phyloP scores from a whole-genome alignment of 2,329 filamentous ascomycete genomes.

The Alternaria gansuensis region DNA sequence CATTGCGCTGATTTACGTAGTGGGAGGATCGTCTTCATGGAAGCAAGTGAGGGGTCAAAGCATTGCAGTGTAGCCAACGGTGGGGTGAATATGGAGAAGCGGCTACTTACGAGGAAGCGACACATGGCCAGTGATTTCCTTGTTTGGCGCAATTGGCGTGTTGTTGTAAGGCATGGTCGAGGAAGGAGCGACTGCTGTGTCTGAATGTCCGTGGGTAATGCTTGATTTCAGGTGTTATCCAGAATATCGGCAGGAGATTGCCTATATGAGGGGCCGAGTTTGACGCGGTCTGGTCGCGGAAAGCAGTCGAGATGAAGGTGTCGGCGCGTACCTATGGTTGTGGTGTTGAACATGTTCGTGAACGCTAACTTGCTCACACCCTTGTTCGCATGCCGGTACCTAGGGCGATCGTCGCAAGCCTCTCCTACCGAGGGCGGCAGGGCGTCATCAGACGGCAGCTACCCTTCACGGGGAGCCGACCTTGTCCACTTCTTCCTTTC shows the following conservation, averaged over 20 bases:
- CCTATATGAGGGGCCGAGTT: background rate
- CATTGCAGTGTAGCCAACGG: background rate
- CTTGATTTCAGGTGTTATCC: background rate
- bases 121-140: constrained; percentile 84
- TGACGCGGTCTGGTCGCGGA: constrained; percentile 22
- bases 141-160: constrained; percentile 77
- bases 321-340: constrained; percentile 19
- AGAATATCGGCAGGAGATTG: background rate
- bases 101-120: constrained; percentile 78
- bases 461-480: background rate
- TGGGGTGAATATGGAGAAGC: background rate
- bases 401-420: constrained; percentile 12
- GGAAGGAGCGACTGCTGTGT: constrained; percentile 6
- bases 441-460: constrained; percentile 1
- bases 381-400: constrained; percentile 2
- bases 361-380: constrained; percentile 13
- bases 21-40: background rate
- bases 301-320: background rate
- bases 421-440: constrained; percentile 11
- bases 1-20: background rate
- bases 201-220: constrained; percentile 1
- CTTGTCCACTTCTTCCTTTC: background rate
- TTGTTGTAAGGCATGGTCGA: constrained; percentile 83
- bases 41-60: background rate
- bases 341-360: constrained; percentile 6